Base-by-base conservation (phyloP, 208 protist species). In the Borovskyia barvae region DNA sequence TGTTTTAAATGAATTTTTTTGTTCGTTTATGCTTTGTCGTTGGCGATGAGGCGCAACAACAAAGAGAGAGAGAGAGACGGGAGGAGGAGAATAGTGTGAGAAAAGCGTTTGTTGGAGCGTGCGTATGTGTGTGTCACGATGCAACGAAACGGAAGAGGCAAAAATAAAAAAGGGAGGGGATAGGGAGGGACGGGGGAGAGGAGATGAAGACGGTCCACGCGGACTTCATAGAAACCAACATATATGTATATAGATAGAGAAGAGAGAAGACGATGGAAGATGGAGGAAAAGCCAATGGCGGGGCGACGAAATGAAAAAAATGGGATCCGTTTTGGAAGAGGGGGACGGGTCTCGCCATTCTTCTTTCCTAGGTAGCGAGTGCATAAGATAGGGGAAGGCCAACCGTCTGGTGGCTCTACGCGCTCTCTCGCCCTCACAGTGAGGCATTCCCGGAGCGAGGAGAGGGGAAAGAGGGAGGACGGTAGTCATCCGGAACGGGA, bases 131-230 rank as follows among this genome's bases (percentile, higher is more conserved):
- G n/a, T n/a, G n/a, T n/a, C n/a, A n/a, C 33, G 9, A 39, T 39
- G 33, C 33, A 39, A 14, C 33, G 8, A 39, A 39, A 39, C 9
- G 33, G 33, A 14, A 14, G 33, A 39, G 33, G 33, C n/a, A n/a
- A n/a, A n/a, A n/a, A n/a, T n/a, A n/a, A n/a, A 39, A 36, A 66
- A 66, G 57, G 40, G 58, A 66, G 60, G 35, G 58, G 48, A 72
- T 28, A 66, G 22, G 14, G 29, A 5, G 15, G 5, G 46, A 35
- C 7, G 19, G 49, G 19, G 36, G 11, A 30, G 32, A 0, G n/a
- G 22, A 57, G 33, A 53, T 29, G 28, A 49, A 14, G 33, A 14
- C 33, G 33, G 14, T 39, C 14, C 8, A 15, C 9, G 33, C 33
- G 33, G 33, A 8, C 8, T 8, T 14, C 9, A 14, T 14, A 39